phyloP scores from a whole-genome alignment of 2,329 filamentous ascomycete species.

The Trichoderma guizhouense region DNA sequence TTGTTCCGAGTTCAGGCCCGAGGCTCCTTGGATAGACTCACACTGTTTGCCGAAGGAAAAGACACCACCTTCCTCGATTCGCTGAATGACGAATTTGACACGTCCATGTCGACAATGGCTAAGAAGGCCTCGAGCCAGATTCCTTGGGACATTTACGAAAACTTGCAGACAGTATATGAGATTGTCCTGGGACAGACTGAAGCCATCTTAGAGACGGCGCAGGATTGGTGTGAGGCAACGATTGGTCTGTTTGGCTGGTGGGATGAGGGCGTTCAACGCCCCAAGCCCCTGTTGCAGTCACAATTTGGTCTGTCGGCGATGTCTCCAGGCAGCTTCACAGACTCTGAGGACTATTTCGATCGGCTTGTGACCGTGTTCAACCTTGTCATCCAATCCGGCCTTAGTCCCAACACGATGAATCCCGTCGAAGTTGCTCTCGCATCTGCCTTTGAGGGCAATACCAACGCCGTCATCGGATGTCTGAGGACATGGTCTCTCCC shows the following conservation, averaged over 20 bases:
- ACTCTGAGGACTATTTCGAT: slow-evolving; percentile 67
- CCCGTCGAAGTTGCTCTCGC: slow-evolving; percentile 77
- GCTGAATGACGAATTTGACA: slow-evolving; percentile 38
- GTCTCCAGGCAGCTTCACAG: slow-evolving; percentile 42
- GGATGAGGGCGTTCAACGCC: slow-evolving; percentile 67
- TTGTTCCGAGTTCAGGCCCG: slow-evolving; percentile 75
- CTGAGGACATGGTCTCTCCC: slow-evolving; percentile 78
- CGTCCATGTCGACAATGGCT: slow-evolving; percentile 60
- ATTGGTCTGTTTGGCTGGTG: slow-evolving; percentile 86
- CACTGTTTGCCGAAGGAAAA: slow-evolving; percentile 74
- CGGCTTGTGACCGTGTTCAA: slow-evolving; percentile 70
- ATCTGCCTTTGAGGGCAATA: slow-evolving; percentile 77
- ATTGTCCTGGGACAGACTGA: slow-evolving; percentile 73
- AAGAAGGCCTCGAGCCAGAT: slow-evolving; percentile 81
- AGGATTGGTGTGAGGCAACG: slow-evolving; percentile 91
- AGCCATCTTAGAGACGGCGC: slow-evolving; percentile 71
- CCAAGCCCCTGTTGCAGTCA: slow-evolving; percentile 40
- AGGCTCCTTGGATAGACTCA: slow-evolving; percentile 66
- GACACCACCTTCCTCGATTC: slow-evolving; percentile 43
- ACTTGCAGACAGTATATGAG: slow-evolving; percentile 74
- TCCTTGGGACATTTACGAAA: slow-evolving; percentile 87
- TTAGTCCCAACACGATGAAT: slow-evolving; percentile 73
- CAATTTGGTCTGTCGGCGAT: slow-evolving; percentile 36
- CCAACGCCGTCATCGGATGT: slow-evolving; percentile 71
- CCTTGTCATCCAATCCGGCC: slow-evolving; percentile 64